Evolutionary conservation across 371 early-diverging fungal genomes (phyloP).

Genomic region (Globomyces sp.): DNA sequence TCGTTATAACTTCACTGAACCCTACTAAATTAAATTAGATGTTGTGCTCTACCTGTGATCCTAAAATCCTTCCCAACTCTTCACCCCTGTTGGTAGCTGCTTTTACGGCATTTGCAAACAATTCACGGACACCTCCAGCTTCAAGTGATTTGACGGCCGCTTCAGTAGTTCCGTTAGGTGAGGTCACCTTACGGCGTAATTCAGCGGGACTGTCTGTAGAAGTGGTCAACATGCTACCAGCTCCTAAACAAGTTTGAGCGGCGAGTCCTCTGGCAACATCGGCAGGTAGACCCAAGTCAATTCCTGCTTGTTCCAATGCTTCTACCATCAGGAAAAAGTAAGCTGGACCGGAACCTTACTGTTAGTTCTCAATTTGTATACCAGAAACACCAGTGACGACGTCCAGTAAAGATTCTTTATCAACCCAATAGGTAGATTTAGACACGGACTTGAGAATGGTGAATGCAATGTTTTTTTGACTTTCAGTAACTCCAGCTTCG

Average conservation of each 20-base stretch:
- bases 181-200: constrained; percentile 82
- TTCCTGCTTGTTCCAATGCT: constrained; percentile 82
- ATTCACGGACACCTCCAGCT: constrained; percentile 55
- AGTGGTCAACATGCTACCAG: constrained; percentile 78
- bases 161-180: constrained; percentile 92
- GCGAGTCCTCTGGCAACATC: constrained; percentile 78
- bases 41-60: constrained; percentile 33
- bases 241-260: constrained; percentile 86
- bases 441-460: constrained; percentile 69
- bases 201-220: constrained; percentile 68
- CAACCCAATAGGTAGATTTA: constrained; percentile 78
- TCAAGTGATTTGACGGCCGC: constrained; percentile 82
- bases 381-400: constrained; percentile 88
- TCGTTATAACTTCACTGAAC: too few species aligned
- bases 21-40: too few species aligned
- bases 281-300: constrained; percentile 70
- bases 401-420: constrained; percentile 73
- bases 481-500: constrained; percentile 51
- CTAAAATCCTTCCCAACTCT: constrained; percentile 69
- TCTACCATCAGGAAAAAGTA: constrained; percentile 92
- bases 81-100: constrained; percentile 69
- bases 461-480: constrained; percentile 65
- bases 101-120: constrained; percentile 60
- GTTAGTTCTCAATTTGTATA: constrained; percentile 24
- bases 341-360: constrained; percentile 73